phyloP scores from a whole-genome alignment of 345 rosid species.

The Acer saccharum region DNA sequence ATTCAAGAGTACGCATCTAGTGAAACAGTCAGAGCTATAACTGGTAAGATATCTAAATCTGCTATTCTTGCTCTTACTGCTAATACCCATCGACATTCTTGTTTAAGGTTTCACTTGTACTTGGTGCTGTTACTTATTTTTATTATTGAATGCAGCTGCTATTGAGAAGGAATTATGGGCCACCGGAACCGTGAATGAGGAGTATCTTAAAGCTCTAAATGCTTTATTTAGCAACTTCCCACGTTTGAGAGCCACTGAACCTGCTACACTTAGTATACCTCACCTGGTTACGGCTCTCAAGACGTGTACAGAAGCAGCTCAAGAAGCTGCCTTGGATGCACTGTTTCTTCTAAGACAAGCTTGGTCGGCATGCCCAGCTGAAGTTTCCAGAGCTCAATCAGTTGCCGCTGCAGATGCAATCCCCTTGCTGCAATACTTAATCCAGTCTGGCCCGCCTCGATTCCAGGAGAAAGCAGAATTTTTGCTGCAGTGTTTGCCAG shows the following conservation, averaged over 20 bases:
- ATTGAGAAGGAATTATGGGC: constrained; percentile 99
- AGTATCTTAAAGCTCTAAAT: constrained; percentile 90
- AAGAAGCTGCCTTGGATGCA: constrained; percentile 97
- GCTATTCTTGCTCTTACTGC: not conserved
- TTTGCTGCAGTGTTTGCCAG: constrained; percentile 96
- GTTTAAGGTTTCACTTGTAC: not conserved
- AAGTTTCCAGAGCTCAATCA: constrained; percentile 93
- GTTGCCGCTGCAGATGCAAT: constrained; percentile 99
- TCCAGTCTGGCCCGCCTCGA: constrained; percentile 99
- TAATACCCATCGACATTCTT: not conserved
- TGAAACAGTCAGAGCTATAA: constrained; percentile 97
- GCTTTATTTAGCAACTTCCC: constrained; percentile 94
- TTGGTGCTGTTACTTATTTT: not conserved
- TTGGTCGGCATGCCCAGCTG: constrained; percentile 99
- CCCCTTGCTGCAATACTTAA: constrained; percentile 89
- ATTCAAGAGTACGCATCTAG: constrained; percentile 99
- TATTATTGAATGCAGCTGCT: constrained; percentile 66
- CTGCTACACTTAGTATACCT: constrained; percentile 96
- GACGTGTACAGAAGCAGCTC: constrained; percentile 95
- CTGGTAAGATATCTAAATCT: constrained; percentile 57
- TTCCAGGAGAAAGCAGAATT: constrained; percentile 99
- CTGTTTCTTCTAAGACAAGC: constrained; percentile 98
- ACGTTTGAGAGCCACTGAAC: constrained; percentile 94
- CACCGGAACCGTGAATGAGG: constrained; percentile 91
- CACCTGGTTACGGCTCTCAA: constrained; percentile 94